Evolutionary conservation across 2,329 filamentous ascomycete genomes (phyloP), one percentile per base, ranked within the genome.

Genomic region (Arthrocladium fulminans): DNA sequence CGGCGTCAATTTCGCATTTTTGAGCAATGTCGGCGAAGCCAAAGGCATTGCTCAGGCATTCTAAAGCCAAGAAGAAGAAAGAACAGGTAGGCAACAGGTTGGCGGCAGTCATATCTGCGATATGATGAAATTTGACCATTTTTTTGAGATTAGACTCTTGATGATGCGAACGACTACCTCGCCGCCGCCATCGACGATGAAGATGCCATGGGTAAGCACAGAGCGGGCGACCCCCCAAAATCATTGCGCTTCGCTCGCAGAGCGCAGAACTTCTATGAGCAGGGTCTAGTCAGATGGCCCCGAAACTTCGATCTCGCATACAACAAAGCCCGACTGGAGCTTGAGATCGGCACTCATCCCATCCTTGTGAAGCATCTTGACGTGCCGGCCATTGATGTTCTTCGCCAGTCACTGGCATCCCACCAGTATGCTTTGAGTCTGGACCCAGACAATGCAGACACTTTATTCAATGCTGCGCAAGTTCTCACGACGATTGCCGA

Each of bases 151-250:
- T 29, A 81, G 67, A 69, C 67, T 15, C 76, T 81, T 3, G 71
- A 77, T 49, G 78, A 77, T 1, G 78, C 79, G 45, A 81, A 85
- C 67, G 83, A 86, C 54, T 86, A 78, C 57, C 72, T 84, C 45
- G 80, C 79, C 74, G 77, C 74, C 20, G 83, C 81, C 9, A 82
- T 86, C 47, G 76, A 81, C 25, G 73, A 80, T 51, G 83, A 88
- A 65, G 80, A 85, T 63, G 79, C 79, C 3, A 83, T 81, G 5
- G 81, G 83, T 53, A 88, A 88, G 73, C 86, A 83, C 79, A 73
- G 83, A 43, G 81, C 76, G 30, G 84, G 83, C 19, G 83, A 88
- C 61, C 74, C 80, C 17, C 76, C 72, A 42, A 87, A 86, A 58
- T 75, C 77, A 3, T 71, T 73, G 54, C 70, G 79, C 40, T 73